A percentile compares a stretch with the other conserved stretches of the same genome.
These are phyloP conservation scores for Auxenochlorella pyrenoidosa DNA, from an alignment of 139 green algal species.

Conservation along the genomic window DNA sequence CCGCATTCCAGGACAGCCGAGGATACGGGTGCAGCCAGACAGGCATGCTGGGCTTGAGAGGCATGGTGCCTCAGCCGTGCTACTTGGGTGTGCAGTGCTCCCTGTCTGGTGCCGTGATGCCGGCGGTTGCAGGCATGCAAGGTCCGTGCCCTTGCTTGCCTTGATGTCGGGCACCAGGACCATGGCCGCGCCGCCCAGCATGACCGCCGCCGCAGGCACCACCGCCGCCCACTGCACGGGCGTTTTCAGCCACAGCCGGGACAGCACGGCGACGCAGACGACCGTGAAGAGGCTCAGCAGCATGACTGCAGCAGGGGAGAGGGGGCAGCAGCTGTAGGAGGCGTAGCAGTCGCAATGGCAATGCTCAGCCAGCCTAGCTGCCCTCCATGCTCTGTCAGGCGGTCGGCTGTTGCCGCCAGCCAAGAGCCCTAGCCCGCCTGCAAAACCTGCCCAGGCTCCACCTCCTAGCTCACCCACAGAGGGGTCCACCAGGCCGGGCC, in stretches of 20 bases:
- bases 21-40: no score
- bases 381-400: no score
- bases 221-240: not conserved
- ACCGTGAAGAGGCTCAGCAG: conserved; percentile 13
- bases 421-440: no score
- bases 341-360: not conserved
- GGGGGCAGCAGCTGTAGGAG: not conserved
- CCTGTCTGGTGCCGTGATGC: no score
- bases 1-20: no score
- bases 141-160: not conserved
- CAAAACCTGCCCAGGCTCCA: no score
- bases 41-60: no score
- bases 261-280: conserved; percentile 5
- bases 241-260: not conserved
- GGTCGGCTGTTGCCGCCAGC: no score
- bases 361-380: no score
- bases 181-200: conserved; percentile 12
- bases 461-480: conserved; percentile 19
- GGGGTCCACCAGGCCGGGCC: not conserved
- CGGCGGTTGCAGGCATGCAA: no score
- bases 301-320: not conserved
- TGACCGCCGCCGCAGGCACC: conserved; percentile 1
- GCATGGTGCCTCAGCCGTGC: no score
- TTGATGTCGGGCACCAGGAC: conserved; percentile 11
- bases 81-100: no score